Base-by-base conservation (phyloP, 2,329 filamentous ascomycete species). In the Paraphaeosphaeria minitans region DNA sequence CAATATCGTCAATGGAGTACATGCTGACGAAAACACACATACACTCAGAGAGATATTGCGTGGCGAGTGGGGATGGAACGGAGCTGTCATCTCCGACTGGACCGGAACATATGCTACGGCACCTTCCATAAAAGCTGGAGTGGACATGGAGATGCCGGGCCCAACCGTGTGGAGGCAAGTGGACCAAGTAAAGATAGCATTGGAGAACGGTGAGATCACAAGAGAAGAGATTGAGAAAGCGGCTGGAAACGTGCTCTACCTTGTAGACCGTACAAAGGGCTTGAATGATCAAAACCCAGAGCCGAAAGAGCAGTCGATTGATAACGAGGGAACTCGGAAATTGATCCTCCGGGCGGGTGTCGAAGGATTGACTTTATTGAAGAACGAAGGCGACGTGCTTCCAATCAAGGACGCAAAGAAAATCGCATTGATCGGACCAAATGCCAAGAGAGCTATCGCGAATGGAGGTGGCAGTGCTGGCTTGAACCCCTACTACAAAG, bases 401-500 rank as follows among this genome's bases (percentile, higher is more conserved):
- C 87, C 87, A 0, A 83, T 89, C 58, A 80, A 80, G 7, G 79
- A 79, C 27, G 83, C 82, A 16, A 82, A 81, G 57, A 88, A 83
- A 69, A 82, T 90, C 57, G 87, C 87, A 3, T 81, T 89, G 58
- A 89, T 90, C 53, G 87, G 87, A 0, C 87, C 87, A 1, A 89
- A 90, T 61, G 87, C 86, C 21, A 88, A 89, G 70, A 79, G 86
- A 55, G 84, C 87, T 0, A 88, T 90, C 62, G 87, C 85, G n/a
- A 85, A 85, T 16, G 87, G 88, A 51, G 87, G 87, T 42, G 87
- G 88, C 51, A 89, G 87, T 67, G 87, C 88, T 19, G 88, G 85
- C 62, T 76, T 90, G 49, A 89, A 89, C 69, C 86, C 88, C 0
- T 89, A 90, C 73, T 90, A 90, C 73, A 87, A 81, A 63, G 87